phyloP scores from a whole-genome alignment of 352 stramenopile species.

The Plasmopara halstedii region DNA sequence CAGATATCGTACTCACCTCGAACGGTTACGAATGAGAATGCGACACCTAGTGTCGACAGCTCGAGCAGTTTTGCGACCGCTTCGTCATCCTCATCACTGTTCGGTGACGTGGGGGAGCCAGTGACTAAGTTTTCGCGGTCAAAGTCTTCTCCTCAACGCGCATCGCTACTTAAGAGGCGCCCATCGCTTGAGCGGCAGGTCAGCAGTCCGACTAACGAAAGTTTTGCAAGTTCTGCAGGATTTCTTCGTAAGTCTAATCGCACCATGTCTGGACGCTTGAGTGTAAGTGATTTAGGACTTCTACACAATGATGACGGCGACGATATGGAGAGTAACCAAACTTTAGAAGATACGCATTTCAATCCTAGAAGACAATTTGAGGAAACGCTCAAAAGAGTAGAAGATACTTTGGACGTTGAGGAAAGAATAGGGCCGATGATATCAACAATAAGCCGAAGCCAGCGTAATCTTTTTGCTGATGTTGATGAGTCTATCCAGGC shows the following conservation, averaged over 20 bases:
- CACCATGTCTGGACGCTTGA: constrained; percentile 49
- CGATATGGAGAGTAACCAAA: constrained; percentile 12
- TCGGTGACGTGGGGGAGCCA: constrained; percentile 17
- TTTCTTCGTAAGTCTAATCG: constrained; percentile 59
- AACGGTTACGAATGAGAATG: constrained; percentile 1
- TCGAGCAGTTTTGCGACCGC: constrained; percentile 19
- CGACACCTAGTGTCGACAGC: constrained; percentile 19
- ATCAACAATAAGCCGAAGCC: constrained; percentile 28
- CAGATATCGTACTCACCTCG: constrained; percentile 32
- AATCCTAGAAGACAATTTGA: not conserved
- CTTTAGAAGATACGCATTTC: constrained; percentile 1
- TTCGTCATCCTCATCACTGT: constrained; percentile 23
- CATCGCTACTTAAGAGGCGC: constrained; percentile 12
- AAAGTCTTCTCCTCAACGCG: constrained; percentile 12
- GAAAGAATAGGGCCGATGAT: constrained; percentile 1
- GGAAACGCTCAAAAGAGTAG: not conserved
- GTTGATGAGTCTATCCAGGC: constrained; percentile 32
- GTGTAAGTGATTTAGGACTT: constrained; percentile 71
- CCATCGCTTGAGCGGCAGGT: constrained; percentile 41
- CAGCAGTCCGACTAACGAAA: constrained; percentile 49
- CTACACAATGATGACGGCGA: constrained; percentile 34
- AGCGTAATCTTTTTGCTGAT: constrained; percentile 52
- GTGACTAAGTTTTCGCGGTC: constrained; percentile 14
- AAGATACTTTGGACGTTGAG: constrained; percentile 9
- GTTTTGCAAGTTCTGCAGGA: constrained; percentile 53